These are phyloP conservation scores for Alternaria sp. DNA, from an alignment of 2,329 filamentous ascomycete species.

Conservation along the genomic window DNA sequence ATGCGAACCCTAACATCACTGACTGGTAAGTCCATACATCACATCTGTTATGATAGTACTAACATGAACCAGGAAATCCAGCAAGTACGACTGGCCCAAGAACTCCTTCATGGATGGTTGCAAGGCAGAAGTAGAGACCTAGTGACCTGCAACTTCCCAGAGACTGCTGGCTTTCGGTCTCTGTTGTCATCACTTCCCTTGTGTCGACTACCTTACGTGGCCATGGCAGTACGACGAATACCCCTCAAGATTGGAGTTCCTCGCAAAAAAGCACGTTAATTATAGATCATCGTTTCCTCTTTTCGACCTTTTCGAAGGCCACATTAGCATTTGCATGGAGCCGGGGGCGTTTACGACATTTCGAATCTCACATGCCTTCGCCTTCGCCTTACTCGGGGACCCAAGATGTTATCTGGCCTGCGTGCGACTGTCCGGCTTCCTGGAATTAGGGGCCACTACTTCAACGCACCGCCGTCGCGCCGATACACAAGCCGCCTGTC, in stretches of 20 bases:
- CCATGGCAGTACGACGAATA: constrained; percentile 37
- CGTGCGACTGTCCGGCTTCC: not conserved
- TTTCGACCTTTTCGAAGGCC: constrained; percentile 17
- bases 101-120: constrained; percentile 68
- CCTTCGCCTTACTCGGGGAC: constrained; percentile 9
- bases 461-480: not conserved
- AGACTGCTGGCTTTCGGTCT: constrained; percentile 27
- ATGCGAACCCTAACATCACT: constrained; percentile 69
- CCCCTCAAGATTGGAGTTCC: constrained; percentile 24
- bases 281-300: constrained; percentile 32
- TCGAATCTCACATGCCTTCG: constrained; percentile 20
- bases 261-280: constrained; percentile 38
- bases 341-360: constrained; percentile 21
- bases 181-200: constrained; percentile 19
- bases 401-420: not conserved
- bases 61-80: constrained; percentile 48
- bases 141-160: constrained; percentile 7
- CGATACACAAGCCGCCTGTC: not conserved
- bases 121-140: constrained; percentile 28
- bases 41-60: constrained; percentile 2
- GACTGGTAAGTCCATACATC: constrained; percentile 58
- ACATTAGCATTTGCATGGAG: constrained; percentile 32
- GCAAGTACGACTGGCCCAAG: constrained; percentile 65
- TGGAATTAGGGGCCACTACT: not conserved
- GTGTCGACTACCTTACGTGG: constrained; percentile 32